Base-by-base conservation (phyloP, 202 grass and related monocot species). In the Elaeis oleifera region DNA sequence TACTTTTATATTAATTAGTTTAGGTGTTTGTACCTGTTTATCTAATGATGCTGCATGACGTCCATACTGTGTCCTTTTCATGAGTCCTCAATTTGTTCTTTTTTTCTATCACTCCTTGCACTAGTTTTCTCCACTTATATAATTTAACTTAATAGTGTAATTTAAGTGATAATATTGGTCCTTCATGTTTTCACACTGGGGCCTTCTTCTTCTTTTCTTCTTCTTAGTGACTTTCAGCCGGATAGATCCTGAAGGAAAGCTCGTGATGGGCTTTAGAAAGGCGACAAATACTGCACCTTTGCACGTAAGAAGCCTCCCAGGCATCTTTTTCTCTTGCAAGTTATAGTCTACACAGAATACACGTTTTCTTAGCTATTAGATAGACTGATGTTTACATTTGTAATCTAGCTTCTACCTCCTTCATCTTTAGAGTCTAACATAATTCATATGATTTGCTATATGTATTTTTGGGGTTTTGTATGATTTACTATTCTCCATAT, bases 211-310 rank as follows among this genome's bases (percentile, higher is more conserved):
- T 44, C 36, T 13, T 31, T 31, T 44, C 36, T 13, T 44, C 36
- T 70, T 54, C 72, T 69, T 78, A 99, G 94, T 99, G 52, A 99
- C 94, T 66, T 99, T 99, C 78, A 99, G 94, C 62, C 80, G 88
- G 18, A 89, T 99, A 82, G 94, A 99, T 76, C 94, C 94, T 77
- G 85, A 84, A 73, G 85, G 94, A 26, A 99, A 99, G 81, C 94
- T 99, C 81, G 85, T 99, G 67, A 99, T 99, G 94, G 94, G 94
- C 56, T 99, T 92, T 53, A 72, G 94, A 23, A 99, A 99, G 80
- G 94, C 94, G 49, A 99, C 85, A 68, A 99, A 99, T 74, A 94
- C 82, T 72, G 71, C 78, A 49, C 85, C 75, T 67, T 68, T 99
- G 52, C 85, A 84, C 56, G 94, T 92, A 89, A 84, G 69, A 67